Evolutionary conservation across 2,329 filamentous ascomycete genomes (phyloP).

Genomic region (Calonectria crousiana): DNA sequence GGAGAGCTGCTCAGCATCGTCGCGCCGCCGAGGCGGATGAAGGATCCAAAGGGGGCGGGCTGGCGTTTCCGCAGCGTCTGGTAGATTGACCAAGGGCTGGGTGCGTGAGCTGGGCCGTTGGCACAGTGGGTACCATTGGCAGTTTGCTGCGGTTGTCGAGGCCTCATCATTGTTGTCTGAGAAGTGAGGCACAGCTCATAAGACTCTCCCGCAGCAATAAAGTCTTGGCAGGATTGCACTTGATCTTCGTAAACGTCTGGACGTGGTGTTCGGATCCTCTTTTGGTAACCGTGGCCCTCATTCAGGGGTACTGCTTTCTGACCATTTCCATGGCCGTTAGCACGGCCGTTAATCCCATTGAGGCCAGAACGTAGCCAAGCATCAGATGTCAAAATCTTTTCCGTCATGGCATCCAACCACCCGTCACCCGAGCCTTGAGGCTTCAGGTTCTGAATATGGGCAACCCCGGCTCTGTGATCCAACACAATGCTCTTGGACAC

Average conservation of each 20-base stretch:
- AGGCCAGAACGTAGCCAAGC: constrained; percentile 41
- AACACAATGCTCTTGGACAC: constrained; percentile 82
- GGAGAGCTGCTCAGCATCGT: constrained; percentile 88
- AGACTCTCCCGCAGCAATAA: constrained; percentile 81
- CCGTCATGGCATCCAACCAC: constrained; percentile 48
- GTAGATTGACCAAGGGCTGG: constrained; percentile 77
- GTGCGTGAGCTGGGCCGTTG: constrained; percentile 10
- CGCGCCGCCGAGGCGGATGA: constrained; percentile 75
- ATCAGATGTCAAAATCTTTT: constrained; percentile 48
- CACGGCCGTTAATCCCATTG: constrained; percentile 21
- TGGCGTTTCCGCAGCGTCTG: constrained; percentile 77
- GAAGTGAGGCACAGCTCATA: constrained; percentile 89
- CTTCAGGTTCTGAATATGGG: constrained; percentile 70
- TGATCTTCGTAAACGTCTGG: constrained; percentile 71
- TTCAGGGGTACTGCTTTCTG: neutral
- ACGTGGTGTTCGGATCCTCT: constrained; percentile 55
- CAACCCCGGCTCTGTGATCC: constrained; percentile 73
- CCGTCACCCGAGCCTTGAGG: constrained; percentile 41
- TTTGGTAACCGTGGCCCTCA: neutral
- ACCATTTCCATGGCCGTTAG: constrained; percentile 28
- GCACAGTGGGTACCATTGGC: constrained; percentile 7
- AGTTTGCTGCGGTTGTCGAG: constrained; percentile 24
- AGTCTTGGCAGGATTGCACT: constrained; percentile 76
- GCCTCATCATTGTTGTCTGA: constrained; percentile 73
- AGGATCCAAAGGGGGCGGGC: constrained; percentile 88